phyloP scores from a whole-genome alignment of 805 yeast species.

The Metschnikowia vanudenii region DNA sequence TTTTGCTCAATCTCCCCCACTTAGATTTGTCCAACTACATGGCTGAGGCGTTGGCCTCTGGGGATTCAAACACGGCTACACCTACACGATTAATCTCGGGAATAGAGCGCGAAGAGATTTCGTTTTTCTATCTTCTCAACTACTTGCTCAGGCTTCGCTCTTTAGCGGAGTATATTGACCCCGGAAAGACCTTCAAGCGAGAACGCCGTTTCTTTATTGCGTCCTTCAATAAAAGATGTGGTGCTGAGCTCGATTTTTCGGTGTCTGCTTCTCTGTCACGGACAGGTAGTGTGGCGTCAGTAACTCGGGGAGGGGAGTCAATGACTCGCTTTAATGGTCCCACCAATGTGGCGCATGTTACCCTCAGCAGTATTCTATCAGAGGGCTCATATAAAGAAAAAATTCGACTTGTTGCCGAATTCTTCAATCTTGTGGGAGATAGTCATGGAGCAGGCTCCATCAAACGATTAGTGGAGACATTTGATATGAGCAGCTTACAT shows the following conservation, averaged over 20 bases:
- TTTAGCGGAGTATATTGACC: conserved; percentile 8
- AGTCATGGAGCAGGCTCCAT: conserved; percentile 11
- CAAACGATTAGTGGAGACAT: conserved; percentile 8
- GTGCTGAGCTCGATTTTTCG: conserved; percentile 17
- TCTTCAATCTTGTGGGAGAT: conserved; percentile 7
- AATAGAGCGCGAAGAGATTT: conserved; percentile 17
- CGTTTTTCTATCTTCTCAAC: conserved; percentile 17
- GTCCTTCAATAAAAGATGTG: conserved; percentile 13
- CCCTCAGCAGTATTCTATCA: conserved; percentile 14
- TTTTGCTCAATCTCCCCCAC: conserved; percentile 18
- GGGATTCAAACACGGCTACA: not conserved
- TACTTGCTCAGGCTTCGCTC: conserved; percentile 11
- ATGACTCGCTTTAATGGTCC: not conserved
- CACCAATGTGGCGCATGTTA: conserved; percentile 1
- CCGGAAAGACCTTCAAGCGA: conserved; percentile 6
- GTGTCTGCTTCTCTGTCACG: conserved; percentile 19
- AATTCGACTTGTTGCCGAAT: conserved; percentile 16
- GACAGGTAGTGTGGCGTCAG: conserved; percentile 16
- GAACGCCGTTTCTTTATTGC: conserved; percentile 14
- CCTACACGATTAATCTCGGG: conserved; percentile 5
- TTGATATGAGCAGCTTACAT: conserved; percentile 11
- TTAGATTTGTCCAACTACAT: conserved; percentile 13
- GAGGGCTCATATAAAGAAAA: conserved; percentile 21
- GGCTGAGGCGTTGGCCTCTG: not conserved
- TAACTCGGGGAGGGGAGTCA: conserved; percentile 7